These are phyloP conservation scores for Metarhizium album DNA, from an alignment of 2,329 filamentous ascomycete genomes.

Conservation along the genomic window DNA sequence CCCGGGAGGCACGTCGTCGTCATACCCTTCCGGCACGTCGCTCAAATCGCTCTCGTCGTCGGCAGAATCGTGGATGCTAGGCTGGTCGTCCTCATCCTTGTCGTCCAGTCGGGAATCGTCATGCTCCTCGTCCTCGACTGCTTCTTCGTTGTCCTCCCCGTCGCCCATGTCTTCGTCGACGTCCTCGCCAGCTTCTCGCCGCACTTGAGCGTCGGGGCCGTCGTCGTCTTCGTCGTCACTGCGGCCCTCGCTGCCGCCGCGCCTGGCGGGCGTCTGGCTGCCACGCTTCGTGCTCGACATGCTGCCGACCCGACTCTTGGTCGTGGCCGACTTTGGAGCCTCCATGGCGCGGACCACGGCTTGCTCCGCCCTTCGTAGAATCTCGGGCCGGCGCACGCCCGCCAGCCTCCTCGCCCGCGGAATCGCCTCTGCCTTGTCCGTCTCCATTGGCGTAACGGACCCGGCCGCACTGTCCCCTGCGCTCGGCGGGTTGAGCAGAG, in stretches of 20 bases:
- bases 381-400: conserved; percentile 43
- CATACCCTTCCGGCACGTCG: conserved; percentile 48
- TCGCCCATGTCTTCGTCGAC: conserved; percentile 34
- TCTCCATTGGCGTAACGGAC: conserved; percentile 24
- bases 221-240: conserved; percentile 31
- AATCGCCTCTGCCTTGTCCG: conserved; percentile 30
- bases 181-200: conserved; percentile 23
- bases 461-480: conserved; percentile 26
- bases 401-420: conserved; percentile 27
- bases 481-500: conserved; percentile 31
- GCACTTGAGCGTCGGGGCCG: conserved; percentile 28
- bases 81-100: conserved; percentile 18
- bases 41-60: conserved; percentile 62
- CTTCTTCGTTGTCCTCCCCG: conserved; percentile 17
- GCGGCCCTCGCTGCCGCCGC: conserved; percentile 24
- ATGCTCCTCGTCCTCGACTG: conserved; percentile 18
- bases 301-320: conserved; percentile 40
- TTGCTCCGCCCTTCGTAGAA: conserved; percentile 52
- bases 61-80: conserved; percentile 52
- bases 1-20: conserved; percentile 43
- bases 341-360: conserved; percentile 41
- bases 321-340: conserved; percentile 30
- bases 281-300: conserved; percentile 39
- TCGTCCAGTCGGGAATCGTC: conserved; percentile 18
- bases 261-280: conserved; percentile 27